These are phyloP conservation scores for Dionaea muscipula DNA, from an alignment of 179 eudicot species.

Conservation along the genomic window DNA sequence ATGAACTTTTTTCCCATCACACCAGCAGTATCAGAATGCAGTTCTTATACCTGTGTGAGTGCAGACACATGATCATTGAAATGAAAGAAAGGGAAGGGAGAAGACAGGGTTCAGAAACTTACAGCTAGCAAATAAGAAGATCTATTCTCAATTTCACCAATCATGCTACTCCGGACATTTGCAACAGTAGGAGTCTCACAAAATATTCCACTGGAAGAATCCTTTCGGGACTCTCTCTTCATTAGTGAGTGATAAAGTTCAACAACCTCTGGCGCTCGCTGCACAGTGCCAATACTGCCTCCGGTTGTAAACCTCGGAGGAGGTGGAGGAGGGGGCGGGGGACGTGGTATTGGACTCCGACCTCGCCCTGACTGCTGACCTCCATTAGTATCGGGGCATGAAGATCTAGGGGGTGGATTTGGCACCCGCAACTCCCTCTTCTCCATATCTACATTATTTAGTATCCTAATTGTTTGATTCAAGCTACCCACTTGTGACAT, in stretches of 20 bases:
- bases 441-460: conserved; percentile 35
- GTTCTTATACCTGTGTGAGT: too few relatives aligned
- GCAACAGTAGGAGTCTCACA: conserved; percentile 43
- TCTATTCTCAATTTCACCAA: conserved; percentile 77
- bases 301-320: conserved; percentile 35
- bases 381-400: conserved; percentile 17
- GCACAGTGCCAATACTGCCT: conserved; percentile 32
- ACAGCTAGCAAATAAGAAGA: conserved; percentile 77
- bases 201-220: conserved; percentile 37
- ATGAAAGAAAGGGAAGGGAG: too few relatives aligned
- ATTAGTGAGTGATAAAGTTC: conserved; percentile 81
- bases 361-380: conserved; percentile 17
- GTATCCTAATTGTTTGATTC: conserved; percentile 20
- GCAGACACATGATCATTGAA: too few relatives aligned
- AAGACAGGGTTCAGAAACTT: conserved; percentile 17
- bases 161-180: conserved; percentile 67
- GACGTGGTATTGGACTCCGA: conserved; percentile 32
- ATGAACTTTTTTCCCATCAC: too few relatives aligned
- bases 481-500: conserved; percentile 14
- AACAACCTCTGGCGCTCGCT: conserved; percentile 76
- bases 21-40: too few relatives aligned
- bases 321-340: conserved; percentile 78
- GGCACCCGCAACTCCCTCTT: conserved; percentile 59
- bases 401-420: conserved; percentile 80
- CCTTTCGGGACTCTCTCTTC: conserved; percentile 72